Base-by-base conservation (phyloP, 371 early-diverging fungal genomes). In the Entomophthora muscae region DNA sequence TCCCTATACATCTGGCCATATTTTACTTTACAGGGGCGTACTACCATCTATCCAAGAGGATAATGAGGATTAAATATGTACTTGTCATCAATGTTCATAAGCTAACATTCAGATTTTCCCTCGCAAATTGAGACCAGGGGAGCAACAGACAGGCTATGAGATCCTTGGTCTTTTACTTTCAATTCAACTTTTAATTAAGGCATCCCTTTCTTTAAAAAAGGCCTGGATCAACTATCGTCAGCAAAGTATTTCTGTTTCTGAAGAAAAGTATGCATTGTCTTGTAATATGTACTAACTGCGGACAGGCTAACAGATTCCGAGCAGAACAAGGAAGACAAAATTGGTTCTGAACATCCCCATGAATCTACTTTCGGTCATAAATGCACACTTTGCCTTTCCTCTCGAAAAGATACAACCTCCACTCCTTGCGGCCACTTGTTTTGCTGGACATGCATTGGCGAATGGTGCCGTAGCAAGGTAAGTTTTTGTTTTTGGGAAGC, bases 351-450 rank as follows among this genome's bases (percentile, higher is more conserved):
- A n/a, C n/a, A n/a, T n/a, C n/a, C 10, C 23, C 23, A 13, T 57
- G 58, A 30, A 26, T 10, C 29, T 3, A 13, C 23, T 13, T 31
- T 30, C 63, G 63, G 67, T 60, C 60, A 78, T 21, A 89, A 88
- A 67, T 94, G 95, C 69, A 89, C 86, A 0, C 74, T 94, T 53
- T 94, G 95, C 63, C 72, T 92, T 29, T 82, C 83, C 32, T 77
- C 72, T n/a, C 81, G 91, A 23, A 85, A 73, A 30, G 70, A 76
- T 31, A 80, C 91, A 0, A 90, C 92, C 0, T 77, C 88, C 0
- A 91, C 93, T 0, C 85, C 89, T 1, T 94, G 95, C 70, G 95
- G 95, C 0, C 95, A 94, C 71, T 66, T 94, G 67, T 92, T 92
- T 68, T 94, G 95, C 72, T 94, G 93, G 93, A 82, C 71, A 10